Conservation (phyloP, 768 basidiomycete species). For the Asterophora lycoperdoides region DNA sequence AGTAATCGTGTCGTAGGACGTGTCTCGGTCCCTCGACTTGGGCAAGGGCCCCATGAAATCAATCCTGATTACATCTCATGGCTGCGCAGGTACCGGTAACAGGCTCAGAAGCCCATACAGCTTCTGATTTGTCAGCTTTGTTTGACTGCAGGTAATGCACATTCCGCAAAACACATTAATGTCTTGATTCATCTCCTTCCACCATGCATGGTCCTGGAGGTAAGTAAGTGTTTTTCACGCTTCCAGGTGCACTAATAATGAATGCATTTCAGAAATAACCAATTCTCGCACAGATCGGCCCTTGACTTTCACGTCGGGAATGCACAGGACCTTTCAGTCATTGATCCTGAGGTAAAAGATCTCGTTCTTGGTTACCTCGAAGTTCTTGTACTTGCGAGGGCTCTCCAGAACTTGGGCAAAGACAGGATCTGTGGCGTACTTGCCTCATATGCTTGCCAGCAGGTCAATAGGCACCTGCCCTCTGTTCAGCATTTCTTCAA, state of each 20-base stretch:
- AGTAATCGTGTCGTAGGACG: slow-evolving; percentile 20
- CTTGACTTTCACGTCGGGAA: slow-evolving; percentile 13
- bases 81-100: slow-evolving; percentile 2
- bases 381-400: slow-evolving; percentile 14
- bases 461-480: slow-evolving; percentile 6
- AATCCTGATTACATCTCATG: slow-evolving; percentile 13
- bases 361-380: too few relatives aligned
- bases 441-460: slow-evolving; percentile 7
- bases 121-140: slow-evolving; percentile 14
- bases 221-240: slow-evolving; percentile 28
- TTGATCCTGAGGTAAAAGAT: slow-evolving; percentile 9
- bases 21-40: slow-evolving; percentile 11
- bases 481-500: background rate
- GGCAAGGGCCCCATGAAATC: slow-evolving; percentile 16
- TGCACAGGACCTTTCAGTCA: slow-evolving; percentile 9
- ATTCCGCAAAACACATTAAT: too few relatives aligned
- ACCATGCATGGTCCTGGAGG: slow-evolving; percentile 22
- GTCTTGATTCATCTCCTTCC: too few relatives aligned
- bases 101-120: slow-evolving; percentile 20
- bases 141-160: slow-evolving; percentile 11
- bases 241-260: slow-evolving; percentile 32
- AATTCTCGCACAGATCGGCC: slow-evolving; percentile 20
- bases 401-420: slow-evolving; percentile 12
- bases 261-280: slow-evolving; percentile 32
- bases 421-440: slow-evolving; percentile 9